Evolutionary conservation across 73 alveolate species (phyloP), one percentile per base, ranked within the genome.

Genomic region (Uronychia setigera): DNA sequence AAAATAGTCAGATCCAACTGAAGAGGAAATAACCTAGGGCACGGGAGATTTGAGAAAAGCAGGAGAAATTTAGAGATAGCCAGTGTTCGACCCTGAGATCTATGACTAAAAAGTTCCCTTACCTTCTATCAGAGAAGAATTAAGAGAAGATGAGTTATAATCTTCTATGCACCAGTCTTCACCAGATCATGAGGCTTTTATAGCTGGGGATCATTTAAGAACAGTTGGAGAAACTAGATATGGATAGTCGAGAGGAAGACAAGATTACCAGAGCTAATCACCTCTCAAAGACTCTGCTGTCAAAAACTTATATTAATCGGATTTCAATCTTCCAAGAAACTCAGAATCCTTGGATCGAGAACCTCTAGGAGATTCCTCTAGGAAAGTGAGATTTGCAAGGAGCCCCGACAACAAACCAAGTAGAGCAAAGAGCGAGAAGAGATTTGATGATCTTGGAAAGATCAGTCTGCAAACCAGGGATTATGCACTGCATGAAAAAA

Each of bases 381-480:
- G 67, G 19, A 46, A 46, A 46, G 67, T 46, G n/a, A 46, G 67
- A 46, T 46, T 46, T 19, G 67, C 67, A 11, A 5, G n/a, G 19
- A 46, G 67, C 67, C 67, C 67, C 19, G n/a, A n/a, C n/a, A 46
- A 5, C 19, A 46, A 46, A 19, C 67, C 67, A 11, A 11, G n/a
- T 19, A 46, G 19, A 46, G 67, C 67, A 5, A 46, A 46, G 67
- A 46, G 67, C 67, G 67, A 46, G 19, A 46, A 46, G 67, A 46
- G 67, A 19, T 46, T 46, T 46, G 83, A 80, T 13, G 88, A 81
- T 58, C 80, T 91, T 26, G 58, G 78, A 35, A 82, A 76, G 33
- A 35, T 88, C 5, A 78, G 59, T 26, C 46, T 83, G 25, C 84
- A 92, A 32, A 79, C 60, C 29, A 77, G 67, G 58, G 91, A 92